Base-by-base conservation (phyloP, 73 alveolate species). In the Diophrys appendiculata region DNA sequence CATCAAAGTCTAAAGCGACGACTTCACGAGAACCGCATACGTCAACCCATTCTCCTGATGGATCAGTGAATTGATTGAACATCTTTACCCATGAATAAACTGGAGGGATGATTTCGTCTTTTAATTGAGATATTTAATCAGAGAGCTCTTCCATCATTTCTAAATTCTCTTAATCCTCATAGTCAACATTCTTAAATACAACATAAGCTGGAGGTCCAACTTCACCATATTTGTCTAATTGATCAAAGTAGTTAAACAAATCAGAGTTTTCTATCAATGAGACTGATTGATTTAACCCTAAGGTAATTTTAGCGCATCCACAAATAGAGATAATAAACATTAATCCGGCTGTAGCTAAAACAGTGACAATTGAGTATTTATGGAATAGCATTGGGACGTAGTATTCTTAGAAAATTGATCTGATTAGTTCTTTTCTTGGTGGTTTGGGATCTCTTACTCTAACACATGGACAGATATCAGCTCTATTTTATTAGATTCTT, bases 131-230 rank as follows among this genome's bases (percentile, higher is more conserved):
- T 25, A 96, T 75, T 23, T 91, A 84, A 82, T 92, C 98, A 24
- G 93, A 82, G 80, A 96, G 83, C 65, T 87, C 74, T 72, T 90
- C 87, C 68, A 96, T 88, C 30, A 80, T 34, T 22, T 81, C 73
- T 76, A 92, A 54, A 71, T 96, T 96, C 27, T 54, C 88, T 18
- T 34, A 70, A 77, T 81, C 80, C 69, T 87, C 83, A 77, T 96
- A 96, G 88, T 96, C 90, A 27, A 96, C 77, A 72, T 87, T 90
- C 70, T 96, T 95, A 68, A 96, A 90, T n/a, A 96, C 95, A 1
- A 96, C 72, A 80, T 94, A 96, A 29, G 97, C 99, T 52, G 96
- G 94, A 43, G 99, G 95, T 8, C 99, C 99, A 22, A 90, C 95
- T 67, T 93, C 98, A 27, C 91, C 94, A 52, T 89, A 94, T 52